Base-by-base conservation (phyloP, 345 rosid species). In the Boechera divaricarpa region DNA sequence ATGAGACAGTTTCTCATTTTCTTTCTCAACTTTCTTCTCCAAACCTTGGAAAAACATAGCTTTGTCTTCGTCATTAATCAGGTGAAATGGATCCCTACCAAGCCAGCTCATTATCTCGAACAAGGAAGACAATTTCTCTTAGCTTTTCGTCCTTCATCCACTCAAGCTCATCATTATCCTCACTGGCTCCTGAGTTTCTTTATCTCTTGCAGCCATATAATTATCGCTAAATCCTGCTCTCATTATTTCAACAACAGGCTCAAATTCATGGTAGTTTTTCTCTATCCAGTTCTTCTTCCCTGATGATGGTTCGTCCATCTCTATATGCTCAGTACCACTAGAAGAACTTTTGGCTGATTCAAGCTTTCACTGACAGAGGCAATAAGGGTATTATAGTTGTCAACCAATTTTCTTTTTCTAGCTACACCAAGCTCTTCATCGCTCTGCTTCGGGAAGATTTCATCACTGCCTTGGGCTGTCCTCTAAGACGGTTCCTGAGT, bases 61-160 rank as follows among this genome's bases (percentile, higher is more conserved):
- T 79, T 93, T 93, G 39, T 86, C 96, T 81, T 84, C 89, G 63
- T 84, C 83, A 41, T 88, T 86, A 85, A 91, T 85, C 73, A 85
- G 74, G 77, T 89, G 81, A 85, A 93, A 93, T 6, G 98, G 98
- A 85, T 91, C 94, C 67, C 84, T 83, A 59, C 96, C 97, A 1
- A 21, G 91, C 83, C 74, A 93, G 80, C 80, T 93, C 98, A 77
- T 93, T 93, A 16, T 91, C 98, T 77, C 91, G 92, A 62, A 93
- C 98, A 84, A 38, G 89, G 73, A 88, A 93, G 79, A 93, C 97
- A 74, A 91, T 86, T 39, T 88, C 90, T 69, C 88, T 80, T 64
- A 93, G 92, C 76, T 66, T 83, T 68, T 93, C 92, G 72, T 91
- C 97, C 67, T 86, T 85, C 96, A 93, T 91, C 98, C 98, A 93